phyloP scores from a whole-genome alignment of 768 basidiomycete genomes.

The Omphalotus guepiniiformis region DNA sequence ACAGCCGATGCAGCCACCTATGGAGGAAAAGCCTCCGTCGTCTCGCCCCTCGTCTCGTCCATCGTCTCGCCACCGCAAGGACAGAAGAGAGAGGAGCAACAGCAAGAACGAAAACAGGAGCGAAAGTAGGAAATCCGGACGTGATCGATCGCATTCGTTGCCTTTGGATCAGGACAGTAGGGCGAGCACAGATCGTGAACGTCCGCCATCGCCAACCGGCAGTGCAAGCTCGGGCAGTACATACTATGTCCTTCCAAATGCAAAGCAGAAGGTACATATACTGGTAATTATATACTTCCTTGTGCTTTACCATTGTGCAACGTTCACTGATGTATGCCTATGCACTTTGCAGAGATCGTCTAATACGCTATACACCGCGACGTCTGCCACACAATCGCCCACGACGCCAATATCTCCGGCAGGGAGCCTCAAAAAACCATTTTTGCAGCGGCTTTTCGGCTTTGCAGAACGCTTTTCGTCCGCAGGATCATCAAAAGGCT shows the following conservation, averaged over 20 bases:
- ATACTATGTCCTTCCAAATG: conserved; percentile 68
- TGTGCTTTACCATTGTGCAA: conserved; percentile 7
- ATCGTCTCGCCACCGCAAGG: conserved; percentile 33
- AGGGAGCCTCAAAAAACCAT: conserved; percentile 44
- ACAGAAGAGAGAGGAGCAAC: conserved; percentile 24
- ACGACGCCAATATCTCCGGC: conserved; percentile 40
- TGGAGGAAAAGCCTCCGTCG: conserved; percentile 11
- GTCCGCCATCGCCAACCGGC: conserved; percentile 32
- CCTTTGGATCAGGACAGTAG: conserved; percentile 13
- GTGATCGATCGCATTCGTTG: conserved; percentile 23
- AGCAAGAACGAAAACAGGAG: conserved; percentile 14
- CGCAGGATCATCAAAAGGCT: conserved; percentile 32
- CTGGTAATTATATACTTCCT: conserved; percentile 47
- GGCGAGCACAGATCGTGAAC: conserved; percentile 7
- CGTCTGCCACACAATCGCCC: conserved; percentile 55
- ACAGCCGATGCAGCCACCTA: not conserved
- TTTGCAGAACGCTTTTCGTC: conserved; percentile 43
- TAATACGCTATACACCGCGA: conserved; percentile 54
- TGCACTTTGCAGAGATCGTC: conserved; percentile 18
- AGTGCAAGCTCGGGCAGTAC: conserved; percentile 64
- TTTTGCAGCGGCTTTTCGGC: conserved; percentile 58
- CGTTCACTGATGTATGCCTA: conserved; percentile 22
- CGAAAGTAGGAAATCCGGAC: conserved; percentile 22
- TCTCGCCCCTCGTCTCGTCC: conserved; percentile 21
- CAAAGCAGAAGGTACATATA: conserved; percentile 72